Conservation (phyloP, 192 early-diverging fungal genomes). For the Backusella australiensis region DNA sequence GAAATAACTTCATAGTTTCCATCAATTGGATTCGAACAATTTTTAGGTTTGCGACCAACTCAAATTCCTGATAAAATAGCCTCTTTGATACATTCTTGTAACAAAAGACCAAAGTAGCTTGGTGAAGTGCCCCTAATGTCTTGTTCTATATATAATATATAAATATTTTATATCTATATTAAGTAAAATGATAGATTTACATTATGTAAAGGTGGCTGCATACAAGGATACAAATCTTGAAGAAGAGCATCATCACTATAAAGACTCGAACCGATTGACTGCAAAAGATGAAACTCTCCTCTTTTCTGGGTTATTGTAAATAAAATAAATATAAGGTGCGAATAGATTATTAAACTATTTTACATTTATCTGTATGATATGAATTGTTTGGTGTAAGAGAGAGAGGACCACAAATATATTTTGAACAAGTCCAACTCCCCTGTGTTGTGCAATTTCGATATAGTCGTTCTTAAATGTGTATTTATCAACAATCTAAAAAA, state of each 20-base stretch:
- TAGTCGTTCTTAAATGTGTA: not conserved
- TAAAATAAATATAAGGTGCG: not conserved
- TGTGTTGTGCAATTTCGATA: constrained; percentile 1
- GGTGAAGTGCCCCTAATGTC: not conserved
- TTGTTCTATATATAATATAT: not conserved
- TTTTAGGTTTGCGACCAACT: not conserved
- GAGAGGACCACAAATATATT: not conserved
- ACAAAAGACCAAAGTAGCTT: not conserved
- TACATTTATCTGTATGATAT: not conserved
- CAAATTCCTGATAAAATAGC: not conserved
- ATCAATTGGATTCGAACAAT: not conserved
- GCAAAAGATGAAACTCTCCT: not conserved
- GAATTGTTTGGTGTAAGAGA: not conserved
- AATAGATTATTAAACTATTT: not conserved
- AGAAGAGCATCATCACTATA: not conserved
- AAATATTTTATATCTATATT: no score
- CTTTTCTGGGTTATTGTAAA: not conserved
- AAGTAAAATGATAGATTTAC: not conserved
- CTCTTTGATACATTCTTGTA: not conserved
- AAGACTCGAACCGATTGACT: not conserved
- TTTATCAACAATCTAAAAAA: not conserved
- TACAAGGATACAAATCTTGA: not conserved
- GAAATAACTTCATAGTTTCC: not conserved
- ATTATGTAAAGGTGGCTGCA: not conserved
- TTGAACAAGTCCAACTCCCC: not conserved